Evolutionary conservation across 345 rosid genomes (phyloP).

Genomic region (Dipteronia dyeriana): DNA sequence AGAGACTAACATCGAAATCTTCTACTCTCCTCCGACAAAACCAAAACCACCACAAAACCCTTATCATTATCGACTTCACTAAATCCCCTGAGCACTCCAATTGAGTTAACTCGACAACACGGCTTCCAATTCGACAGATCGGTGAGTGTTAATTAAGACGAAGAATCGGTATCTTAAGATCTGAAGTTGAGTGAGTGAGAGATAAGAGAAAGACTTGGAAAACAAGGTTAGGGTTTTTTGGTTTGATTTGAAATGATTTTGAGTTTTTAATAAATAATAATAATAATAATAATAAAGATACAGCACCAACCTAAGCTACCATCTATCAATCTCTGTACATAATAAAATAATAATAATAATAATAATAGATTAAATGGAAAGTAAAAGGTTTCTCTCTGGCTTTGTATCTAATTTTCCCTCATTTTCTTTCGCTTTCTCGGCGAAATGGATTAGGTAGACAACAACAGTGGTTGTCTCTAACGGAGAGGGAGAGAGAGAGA

Average conservation of each 20-base stretch:
- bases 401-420: conserved; percentile 22
- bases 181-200: conserved; percentile 17
- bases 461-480: conserved; percentile 1
- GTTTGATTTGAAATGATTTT: not conserved
- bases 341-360: conserved; percentile 6
- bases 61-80: conserved; percentile 25
- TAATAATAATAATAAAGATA: conserved; percentile 28
- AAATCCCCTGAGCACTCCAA: conserved; percentile 17
- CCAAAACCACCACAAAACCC: not conserved
- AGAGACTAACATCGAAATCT: conserved; percentile 28
- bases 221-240: conserved; percentile 26
- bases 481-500: not conserved
- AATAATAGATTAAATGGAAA: not conserved
- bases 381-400: not conserved
- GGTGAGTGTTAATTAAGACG: conserved; percentile 1
- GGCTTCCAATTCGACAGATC: conserved; percentile 28
- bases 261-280: not conserved
- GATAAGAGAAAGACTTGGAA: not conserved
- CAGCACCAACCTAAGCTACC: conserved; percentile 35
- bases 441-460: conserved; percentile 34
- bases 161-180: conserved; percentile 30
- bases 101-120: conserved; percentile 16
- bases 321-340: not conserved
- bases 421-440: conserved; percentile 19
- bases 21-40: conserved; percentile 1